Base-by-base conservation (phyloP, 495 filamentous ascomycete species). In the Talaromyces wortmannii region DNA sequence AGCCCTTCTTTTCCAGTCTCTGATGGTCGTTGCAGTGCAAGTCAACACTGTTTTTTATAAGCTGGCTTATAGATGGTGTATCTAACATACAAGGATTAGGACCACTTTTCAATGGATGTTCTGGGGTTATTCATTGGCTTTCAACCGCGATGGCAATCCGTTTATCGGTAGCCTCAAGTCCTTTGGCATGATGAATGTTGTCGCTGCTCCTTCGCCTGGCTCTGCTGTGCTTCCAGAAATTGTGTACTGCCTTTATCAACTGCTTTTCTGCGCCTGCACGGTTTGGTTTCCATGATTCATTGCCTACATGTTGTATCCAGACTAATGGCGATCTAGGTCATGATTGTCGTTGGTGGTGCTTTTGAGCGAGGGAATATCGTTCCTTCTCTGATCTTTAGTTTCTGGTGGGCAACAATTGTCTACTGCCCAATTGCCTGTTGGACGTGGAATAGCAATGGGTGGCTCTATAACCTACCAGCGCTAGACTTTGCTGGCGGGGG, bases 361-460 rank as follows among this genome's bases (percentile, higher is more conserved):
- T 79, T 82, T 50, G 80, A 83, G 58, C 67, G 79, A 60, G 79
- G 79, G 10, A 73, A 75, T 23, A 79, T 83, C 60, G 42, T 82
- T 3, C 78, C 80, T 2, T 78, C 78, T 3, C 61, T 83, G 40
- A 64, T 83, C 23, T 84, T 83, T 59, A 71, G 70, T 57, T 83
- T 84, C 66, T 69, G 65, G 55, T 83, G 81, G 81, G 76, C 79
- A 5, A 83, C 81, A 8, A 69, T 83, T 49, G 79, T 83, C 43
- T 83, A 84, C 63, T 80, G 77, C 57, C 79, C 79, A 1, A 67
- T 83, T 47, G 81, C 80, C 6, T 78, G 77, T 59, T 83, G 81
- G 81, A 82, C 81, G 1, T 84, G 81, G 81, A 82, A 82, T 61
- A 59, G 68, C 33, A 74, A 76, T 18, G 81, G 81, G 3, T 84